Evolutionary conservation across 495 filamentous ascomycete species (phyloP).

Genomic region (Talaromyces thailandensis): DNA sequence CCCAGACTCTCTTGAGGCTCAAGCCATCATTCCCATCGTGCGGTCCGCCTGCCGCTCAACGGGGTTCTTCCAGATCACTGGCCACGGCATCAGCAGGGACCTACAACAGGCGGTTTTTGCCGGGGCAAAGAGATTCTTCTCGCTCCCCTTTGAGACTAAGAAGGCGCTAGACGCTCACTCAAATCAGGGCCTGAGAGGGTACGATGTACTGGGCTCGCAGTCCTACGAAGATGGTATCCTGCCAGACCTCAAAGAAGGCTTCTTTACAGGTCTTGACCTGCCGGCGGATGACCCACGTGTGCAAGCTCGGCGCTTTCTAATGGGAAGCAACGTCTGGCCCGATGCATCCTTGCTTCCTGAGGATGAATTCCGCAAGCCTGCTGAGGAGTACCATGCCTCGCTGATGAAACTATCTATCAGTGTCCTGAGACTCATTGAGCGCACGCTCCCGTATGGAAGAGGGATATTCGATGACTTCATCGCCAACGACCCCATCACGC

Average conservation of each 20-base stretch:
- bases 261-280: slow-evolving; percentile 21
- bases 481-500: slow-evolving; percentile 12
- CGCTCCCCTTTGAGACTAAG: slow-evolving; percentile 21
- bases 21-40: not conserved
- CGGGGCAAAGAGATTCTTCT: slow-evolving; percentile 20
- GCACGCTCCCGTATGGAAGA: slow-evolving; percentile 15
- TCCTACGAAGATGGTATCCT: slow-evolving; percentile 14
- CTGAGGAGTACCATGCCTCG: slow-evolving; percentile 14
- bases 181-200: slow-evolving; percentile 20
- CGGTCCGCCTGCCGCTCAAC: slow-evolving; percentile 20
- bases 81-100: slow-evolving; percentile 16
- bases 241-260: slow-evolving; percentile 24
- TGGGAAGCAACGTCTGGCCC: slow-evolving; percentile 22
- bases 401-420: slow-evolving; percentile 8
- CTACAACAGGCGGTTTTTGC: slow-evolving; percentile 20
- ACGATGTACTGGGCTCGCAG: slow-evolving; percentile 19
- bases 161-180: slow-evolving; percentile 11
- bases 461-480: slow-evolving; percentile 21
- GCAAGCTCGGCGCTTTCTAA: slow-evolving; percentile 12
- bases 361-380: slow-evolving; percentile 11
- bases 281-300: slow-evolving; percentile 19
- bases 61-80: slow-evolving; percentile 29
- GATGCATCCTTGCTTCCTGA: slow-evolving; percentile 6
- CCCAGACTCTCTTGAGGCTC: no score
- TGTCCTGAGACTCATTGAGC: slow-evolving; percentile 15